Conservation (phyloP, 805 yeast species). For the Naumovozyma dairenensis region DNA sequence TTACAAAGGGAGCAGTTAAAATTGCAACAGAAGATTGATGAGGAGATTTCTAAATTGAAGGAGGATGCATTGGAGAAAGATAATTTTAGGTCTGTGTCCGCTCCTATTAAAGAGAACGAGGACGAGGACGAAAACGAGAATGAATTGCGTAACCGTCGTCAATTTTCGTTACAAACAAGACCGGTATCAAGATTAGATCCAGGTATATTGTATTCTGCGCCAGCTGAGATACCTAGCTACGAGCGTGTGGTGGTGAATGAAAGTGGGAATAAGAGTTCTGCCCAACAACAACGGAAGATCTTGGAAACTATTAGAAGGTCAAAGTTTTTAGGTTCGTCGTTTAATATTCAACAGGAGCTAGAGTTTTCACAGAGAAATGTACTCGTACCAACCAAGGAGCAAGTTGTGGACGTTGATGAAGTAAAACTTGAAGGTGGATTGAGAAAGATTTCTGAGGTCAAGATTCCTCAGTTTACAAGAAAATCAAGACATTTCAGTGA, state of each 20-base stretch:
- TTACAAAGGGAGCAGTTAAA: constrained; percentile 15
- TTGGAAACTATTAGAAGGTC: constrained; percentile 37
- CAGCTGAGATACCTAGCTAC: too few species aligned
- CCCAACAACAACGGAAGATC: constrained; percentile 27
- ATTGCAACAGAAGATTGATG: constrained; percentile 24
- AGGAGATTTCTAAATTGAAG: constrained; percentile 16
- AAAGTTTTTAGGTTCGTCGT: constrained; percentile 34
- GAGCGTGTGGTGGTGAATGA: too few species aligned
- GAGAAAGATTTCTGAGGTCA: constrained; percentile 49
- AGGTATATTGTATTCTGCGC: constrained; percentile 26
- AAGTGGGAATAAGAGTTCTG: too few species aligned
- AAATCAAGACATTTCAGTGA: constrained; percentile 52
- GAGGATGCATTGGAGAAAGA: constrained; percentile 8
- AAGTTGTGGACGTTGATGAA: constrained; percentile 4
- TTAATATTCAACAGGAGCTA: constrained; percentile 29
- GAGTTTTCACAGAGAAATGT: constrained; percentile 11
- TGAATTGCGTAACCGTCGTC: constrained; percentile 28
- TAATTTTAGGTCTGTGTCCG: constrained; percentile 30
- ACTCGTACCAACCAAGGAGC: background rate
- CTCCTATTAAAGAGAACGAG: constrained; percentile 23
- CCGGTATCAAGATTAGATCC: constrained; percentile 38
- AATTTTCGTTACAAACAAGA: constrained; percentile 32
- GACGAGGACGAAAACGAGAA: constrained; percentile 17
- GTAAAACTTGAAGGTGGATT: constrained; percentile 29
- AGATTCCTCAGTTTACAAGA: constrained; percentile 63